Base-by-base conservation (phyloP, 495 filamentous ascomycete genomes). In the Podospora australis region DNA sequence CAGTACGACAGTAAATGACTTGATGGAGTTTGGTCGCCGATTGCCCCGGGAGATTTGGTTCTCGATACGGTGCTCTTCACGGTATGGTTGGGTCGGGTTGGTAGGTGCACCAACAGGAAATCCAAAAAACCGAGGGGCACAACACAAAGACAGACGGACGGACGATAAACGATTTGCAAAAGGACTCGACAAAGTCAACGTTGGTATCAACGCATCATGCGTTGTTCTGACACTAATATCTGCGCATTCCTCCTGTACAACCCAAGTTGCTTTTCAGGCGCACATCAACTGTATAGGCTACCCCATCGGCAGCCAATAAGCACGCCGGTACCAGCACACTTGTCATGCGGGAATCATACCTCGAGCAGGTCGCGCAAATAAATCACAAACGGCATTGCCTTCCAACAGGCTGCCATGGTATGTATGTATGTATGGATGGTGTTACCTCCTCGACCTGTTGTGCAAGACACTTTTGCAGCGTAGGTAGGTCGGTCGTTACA, bases 211-310 rank as follows among this genome's bases (percentile, higher is more conserved):
- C 48, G 42, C 42, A 49, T 49, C 39, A 52, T 55, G 58, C 55
- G 47, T 48, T n/a, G n/a, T n/a, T 24, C 25, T 53, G 34, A 53
- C 49, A 52, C 49, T 55, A 50, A 57, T 43, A 23, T 55, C 56
- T 46, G 52, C 45, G 44, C 61, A 52, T 55, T 57, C 39, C 24
- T 53, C 44, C 45, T 57, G 56, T 62, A 20, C 44, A 11, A 62
- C 62, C 52, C 44, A 55, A 48, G 24, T 39, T 53, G 14, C 30
- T 50, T 53, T 44, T 32, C 54, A 60, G 49, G 50, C 54, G 46
- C 49, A 57, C 54, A 56, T 28, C 58, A 48, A 36, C 48, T 41
- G 44, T 49, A 50, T 57, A 56, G 52, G 58, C 60, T 57, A 46
- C n/a, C 55, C 53, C 14, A 32, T 39, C 42, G 41, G 46, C 29